Evolutionary conservation across 2,329 filamentous ascomycete species (phyloP), one percentile per base, ranked within the genome.

Genomic region (Aspergillus viridinutans): DNA sequence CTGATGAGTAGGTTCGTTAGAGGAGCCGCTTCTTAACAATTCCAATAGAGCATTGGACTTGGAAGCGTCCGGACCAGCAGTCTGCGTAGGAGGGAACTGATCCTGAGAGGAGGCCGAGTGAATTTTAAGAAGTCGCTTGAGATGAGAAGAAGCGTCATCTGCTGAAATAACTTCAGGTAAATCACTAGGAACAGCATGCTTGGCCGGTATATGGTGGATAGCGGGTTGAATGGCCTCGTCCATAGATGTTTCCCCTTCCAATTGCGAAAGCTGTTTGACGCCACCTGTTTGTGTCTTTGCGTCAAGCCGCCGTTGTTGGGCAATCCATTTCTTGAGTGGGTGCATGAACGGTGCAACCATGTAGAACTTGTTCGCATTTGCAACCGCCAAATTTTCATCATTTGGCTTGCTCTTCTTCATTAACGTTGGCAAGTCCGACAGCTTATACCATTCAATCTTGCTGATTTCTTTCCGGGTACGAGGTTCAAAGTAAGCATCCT

Each of bases 401-500:
- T 85, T 81, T n/a, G 85, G 81, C 69, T 88, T 92, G 64, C 81
- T 85, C 72, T 89, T 90, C 55, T 87, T 86, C 66, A 47, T 47
- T 20, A 90, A 86, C 0, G 90, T 90, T 0, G 94, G 93, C 26
- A 99, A 82, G 59, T 97, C 92, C 0, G 89, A 89, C 43, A 99
- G 79, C 65, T 87, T 90, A 77, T 95, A 97, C 94, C 94, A 99
- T 70, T 90, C 81, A 58, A 99, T 96, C 75, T 91, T 95, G 75
- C 93, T 96, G 69, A 99, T 99, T 74, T 99, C 95, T 74, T 97
- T 97, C 55, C 95, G 83, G 5, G 94, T 97, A 65, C 87, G 87
- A 3, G 95, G 90, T 72, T 93, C 89, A 69, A 99, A 99, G 58
- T 86, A 74, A 0, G 91, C 93, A 66, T 96, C 87, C 80, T 90